phyloP scores from a whole-genome alignment of 108 stramenopile genomes.

The Schizochytrium sp. region DNA sequence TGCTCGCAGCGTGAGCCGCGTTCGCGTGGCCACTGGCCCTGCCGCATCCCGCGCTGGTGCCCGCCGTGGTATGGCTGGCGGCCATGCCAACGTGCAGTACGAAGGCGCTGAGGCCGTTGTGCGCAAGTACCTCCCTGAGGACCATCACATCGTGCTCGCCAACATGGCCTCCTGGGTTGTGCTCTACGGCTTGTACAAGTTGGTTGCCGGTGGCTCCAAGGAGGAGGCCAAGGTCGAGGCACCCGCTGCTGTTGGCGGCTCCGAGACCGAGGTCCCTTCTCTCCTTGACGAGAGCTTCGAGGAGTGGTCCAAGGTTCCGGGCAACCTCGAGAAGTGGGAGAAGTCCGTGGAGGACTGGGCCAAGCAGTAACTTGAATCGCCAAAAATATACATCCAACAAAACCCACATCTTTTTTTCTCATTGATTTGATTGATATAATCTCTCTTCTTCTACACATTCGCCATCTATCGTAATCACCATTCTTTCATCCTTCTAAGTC shows the following conservation, averaged over 20 bases:
- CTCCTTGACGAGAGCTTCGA: constrained; percentile 46
- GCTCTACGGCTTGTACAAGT: constrained; percentile 49
- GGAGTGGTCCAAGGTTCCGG: constrained; percentile 58
- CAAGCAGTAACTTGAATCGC: neutral
- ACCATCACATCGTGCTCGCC: constrained; percentile 51
- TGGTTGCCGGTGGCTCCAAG: constrained; percentile 29
- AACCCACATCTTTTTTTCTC: neutral
- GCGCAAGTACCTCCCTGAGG: constrained; percentile 58
- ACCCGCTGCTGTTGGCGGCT: neutral
- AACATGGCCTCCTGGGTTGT: constrained; percentile 41
- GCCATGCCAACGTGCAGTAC: constrained; percentile 57
- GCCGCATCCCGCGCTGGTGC: neutral
- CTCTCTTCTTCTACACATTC: neutral
- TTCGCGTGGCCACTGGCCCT: neutral
- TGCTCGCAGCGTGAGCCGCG: constrained; percentile 4
- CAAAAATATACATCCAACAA: neutral
- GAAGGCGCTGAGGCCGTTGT: constrained; percentile 29
- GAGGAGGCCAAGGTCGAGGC: constrained; percentile 10
- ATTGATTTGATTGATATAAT: constrained; percentile 15
- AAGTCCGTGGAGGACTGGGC: constrained; percentile 58
- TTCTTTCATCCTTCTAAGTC: too few relatives aligned
- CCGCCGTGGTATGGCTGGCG: constrained; percentile 24
- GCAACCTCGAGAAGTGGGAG: constrained; percentile 57
- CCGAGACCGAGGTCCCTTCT: constrained; percentile 42
- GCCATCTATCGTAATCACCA: too few relatives aligned